Evolutionary conservation across 2,329 filamentous ascomycete species (phyloP), one percentile per base, ranked within the genome.

Genomic region (Fusarium sp.): DNA sequence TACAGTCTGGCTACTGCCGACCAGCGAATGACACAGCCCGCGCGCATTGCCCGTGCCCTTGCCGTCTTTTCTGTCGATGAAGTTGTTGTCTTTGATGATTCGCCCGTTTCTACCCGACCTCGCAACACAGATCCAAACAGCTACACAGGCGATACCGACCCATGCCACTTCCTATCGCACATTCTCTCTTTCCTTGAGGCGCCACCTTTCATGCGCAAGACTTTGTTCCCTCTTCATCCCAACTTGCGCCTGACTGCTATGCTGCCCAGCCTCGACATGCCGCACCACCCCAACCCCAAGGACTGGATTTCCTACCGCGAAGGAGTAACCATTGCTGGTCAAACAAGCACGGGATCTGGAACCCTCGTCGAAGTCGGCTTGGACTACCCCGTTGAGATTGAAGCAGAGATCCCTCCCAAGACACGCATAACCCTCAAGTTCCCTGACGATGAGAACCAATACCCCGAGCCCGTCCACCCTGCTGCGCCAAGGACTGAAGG

Each of bases 31-130:
- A 84, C 86, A 46, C 83, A 91, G 46, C 90, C 89, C 2, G 91
- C 91, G 9, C 89, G 91, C 67, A 89, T 97, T 52, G 93, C 93
- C 7, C 91, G 93, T 52, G 92, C 92, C 32, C 85, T 93, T 50
- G 91, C 92, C 63, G 90, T 96, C 65, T 96, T 96, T 79, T 90
- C 88, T 73, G 86, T 97, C 69, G 93, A 97, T 75, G 93, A 97
- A 79, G 85, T 96, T 28, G 84, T 97, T 49, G 82, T 97, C 54
- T 97, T 91, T 77, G 89, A 95, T 74, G 93, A 96, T 78, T 83
- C 83, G 34, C 83, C 84, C 3, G 48, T 72, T 8, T 79, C 83
- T 15, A 73, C 81, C 30, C 83, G 84, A 30, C 79, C 82, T 28
- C 76, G 74, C 24, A 78, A 77, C 20, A 81, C 85, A 49, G 85